These are phyloP conservation scores for Hymenoscyphus salicellus DNA, from an alignment of 2,329 filamentous ascomycete genomes.

Conservation along the genomic window DNA sequence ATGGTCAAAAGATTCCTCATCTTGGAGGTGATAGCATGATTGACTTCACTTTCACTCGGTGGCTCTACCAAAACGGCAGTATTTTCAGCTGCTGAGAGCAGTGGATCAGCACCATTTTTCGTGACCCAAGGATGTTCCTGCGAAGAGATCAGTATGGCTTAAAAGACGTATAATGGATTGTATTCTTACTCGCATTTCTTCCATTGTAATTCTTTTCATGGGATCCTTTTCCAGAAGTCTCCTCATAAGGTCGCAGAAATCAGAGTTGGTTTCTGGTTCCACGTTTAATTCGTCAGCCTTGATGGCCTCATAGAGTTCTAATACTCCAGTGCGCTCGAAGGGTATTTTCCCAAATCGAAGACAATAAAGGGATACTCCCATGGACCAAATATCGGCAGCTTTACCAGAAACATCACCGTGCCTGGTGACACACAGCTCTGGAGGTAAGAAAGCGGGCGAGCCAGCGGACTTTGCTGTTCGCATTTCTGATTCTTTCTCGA, in stretches of 20 bases:
- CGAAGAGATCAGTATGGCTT: slow-evolving; percentile 14
- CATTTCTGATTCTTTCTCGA: slow-evolving; percentile 85
- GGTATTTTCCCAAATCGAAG: slow-evolving; percentile 84
- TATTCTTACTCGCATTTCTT: slow-evolving; percentile 69
- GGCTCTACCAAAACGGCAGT: slow-evolving; percentile 74
- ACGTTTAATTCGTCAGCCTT: slow-evolving; percentile 64
- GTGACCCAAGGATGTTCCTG: slow-evolving; percentile 95
- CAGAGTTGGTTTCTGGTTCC: slow-evolving; percentile 59
- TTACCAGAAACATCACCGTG: slow-evolving; percentile 86
- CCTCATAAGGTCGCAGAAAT: slow-evolving; percentile 71
- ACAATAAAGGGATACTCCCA: slow-evolving; percentile 94
- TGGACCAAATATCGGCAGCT: slow-evolving; percentile 96
- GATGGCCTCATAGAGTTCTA: slow-evolving; percentile 90
- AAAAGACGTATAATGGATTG: neutral
- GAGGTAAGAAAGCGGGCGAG: slow-evolving; percentile 90
- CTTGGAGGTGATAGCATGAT: slow-evolving; percentile 83
- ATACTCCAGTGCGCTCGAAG: slow-evolving; percentile 73
- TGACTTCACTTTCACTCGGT: slow-evolving; percentile 87
- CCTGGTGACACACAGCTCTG: slow-evolving; percentile 82
- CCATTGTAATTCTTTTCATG: slow-evolving; percentile 76
- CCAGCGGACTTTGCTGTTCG: slow-evolving; percentile 88
- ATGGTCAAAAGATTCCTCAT: slow-evolving; percentile 84
- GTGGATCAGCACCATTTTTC: slow-evolving; percentile 68
- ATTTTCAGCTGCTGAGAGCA: slow-evolving; percentile 82
- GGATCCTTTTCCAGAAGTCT: slow-evolving; percentile 82